Base-by-base conservation (phyloP, 805 yeast species). In the Myxozyma kluyveri region DNA sequence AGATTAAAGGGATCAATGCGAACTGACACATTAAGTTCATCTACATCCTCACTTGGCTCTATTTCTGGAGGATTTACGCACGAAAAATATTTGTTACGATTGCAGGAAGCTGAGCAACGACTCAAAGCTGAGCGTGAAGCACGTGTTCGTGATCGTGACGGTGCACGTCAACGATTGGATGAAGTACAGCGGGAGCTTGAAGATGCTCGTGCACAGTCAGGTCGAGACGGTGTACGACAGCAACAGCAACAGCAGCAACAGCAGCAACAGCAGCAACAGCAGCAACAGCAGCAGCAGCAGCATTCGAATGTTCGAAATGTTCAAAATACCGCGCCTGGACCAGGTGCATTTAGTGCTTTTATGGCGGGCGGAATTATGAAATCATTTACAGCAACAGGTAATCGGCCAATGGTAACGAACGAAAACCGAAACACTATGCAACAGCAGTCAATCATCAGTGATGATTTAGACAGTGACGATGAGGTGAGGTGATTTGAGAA, bases 121-220 rank as follows among this genome's bases (percentile, higher is more conserved):
- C 52, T 58, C 9, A 60, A 60, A 32, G 61, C 59, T 18, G 63
- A 60, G 44, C 56, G 63, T 12, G 63, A 60, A 42, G 62, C 59
- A 5, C 51, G 63, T 7, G 47, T 57, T 18, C 56, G 58, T 7
- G 63, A 60, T 38, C 62, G 56, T n/a, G 52, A 57, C 23, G 63
- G 63, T 0, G 61, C 63, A 7, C 31, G 52, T n/a, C 59, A 60
- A 27, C 19, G 60, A 23, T 41, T 60, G n/a, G 47, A 49, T 29
- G 62, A 60, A 29, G 50, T 57, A 3, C 17, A 43, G 18, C 33
- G 38, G 19, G 62, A 58, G 23, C 54, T 50, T 19, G 56, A 23
- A 9, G 31, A 36, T 14, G 32, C 49, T 19, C 22, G 35, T 14
- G 54, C 12, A n/a, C 45, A 51, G 9, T 31, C 45, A 22, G 17